phyloP scores from a whole-genome alignment of 208 protist genomes.

The Leishmania martiniquensis region DNA sequence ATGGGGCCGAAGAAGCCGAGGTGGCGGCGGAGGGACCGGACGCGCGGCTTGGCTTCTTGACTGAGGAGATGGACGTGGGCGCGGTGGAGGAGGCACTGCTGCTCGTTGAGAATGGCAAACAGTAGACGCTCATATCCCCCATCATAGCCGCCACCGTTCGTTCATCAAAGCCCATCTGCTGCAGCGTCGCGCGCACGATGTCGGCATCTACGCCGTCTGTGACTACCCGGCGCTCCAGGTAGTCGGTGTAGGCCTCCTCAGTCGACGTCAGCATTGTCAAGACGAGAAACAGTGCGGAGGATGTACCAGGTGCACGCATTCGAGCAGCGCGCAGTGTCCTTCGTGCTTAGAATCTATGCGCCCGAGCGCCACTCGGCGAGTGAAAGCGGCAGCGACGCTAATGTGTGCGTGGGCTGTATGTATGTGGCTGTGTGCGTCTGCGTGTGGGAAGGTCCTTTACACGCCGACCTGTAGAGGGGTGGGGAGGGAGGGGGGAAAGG shows the following conservation, averaged over 20 bases:
- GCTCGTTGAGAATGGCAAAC: constrained; percentile 9
- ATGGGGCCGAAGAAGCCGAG: constrained; percentile 10
- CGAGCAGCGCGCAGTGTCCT: not conserved
- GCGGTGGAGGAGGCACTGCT: constrained; percentile 12
- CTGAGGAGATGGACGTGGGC: not conserved
- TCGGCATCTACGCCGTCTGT: constrained; percentile 38
- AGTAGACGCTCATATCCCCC: constrained; percentile 30
- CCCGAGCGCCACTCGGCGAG: not conserved
- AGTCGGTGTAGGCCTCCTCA: constrained; percentile 61
- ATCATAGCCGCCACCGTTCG: constrained; percentile 46
- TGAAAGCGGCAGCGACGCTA: not conserved
- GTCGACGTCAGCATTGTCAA: constrained; percentile 40
- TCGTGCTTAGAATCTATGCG: not conserved
- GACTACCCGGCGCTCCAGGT: constrained; percentile 39
- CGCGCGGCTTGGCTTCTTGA: constrained; percentile 1
- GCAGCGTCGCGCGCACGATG: constrained; percentile 56
- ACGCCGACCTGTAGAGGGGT: not conserved
- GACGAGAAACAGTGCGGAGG: not conserved
- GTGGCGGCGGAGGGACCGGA: not conserved
- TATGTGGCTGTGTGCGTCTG: not conserved
- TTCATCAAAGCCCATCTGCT: constrained; percentile 48
- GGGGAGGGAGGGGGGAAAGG: too few species aligned
- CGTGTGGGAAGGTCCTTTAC: not conserved
- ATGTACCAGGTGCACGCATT: not conserved
- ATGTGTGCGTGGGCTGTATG: not conserved